Evolutionary conservation across 495 filamentous ascomycete genomes (phyloP).

Genomic region (Hypoxylon perforatum): DNA sequence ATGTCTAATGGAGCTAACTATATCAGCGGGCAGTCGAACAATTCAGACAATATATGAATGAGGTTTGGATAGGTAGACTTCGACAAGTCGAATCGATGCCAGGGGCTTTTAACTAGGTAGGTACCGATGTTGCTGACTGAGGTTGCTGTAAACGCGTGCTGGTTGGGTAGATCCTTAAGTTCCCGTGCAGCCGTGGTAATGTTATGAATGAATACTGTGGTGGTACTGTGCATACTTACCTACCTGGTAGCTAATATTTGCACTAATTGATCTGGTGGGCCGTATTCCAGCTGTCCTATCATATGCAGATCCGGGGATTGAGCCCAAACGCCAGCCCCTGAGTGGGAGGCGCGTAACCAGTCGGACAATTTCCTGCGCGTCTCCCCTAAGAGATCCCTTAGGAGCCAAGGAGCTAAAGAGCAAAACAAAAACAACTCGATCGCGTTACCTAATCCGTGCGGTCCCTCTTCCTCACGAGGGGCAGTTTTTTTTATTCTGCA

Average conservation of each 20-base stretch:
- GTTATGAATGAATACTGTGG: background rate
- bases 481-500: conserved; percentile 17
- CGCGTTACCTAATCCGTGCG: conserved; percentile 28
- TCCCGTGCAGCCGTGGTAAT: no score
- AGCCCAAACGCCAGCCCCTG: conserved; percentile 41
- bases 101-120: background rate
- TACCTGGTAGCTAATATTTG: background rate
- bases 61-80: background rate
- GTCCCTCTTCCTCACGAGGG: conserved; percentile 19
- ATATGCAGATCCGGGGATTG: conserved; percentile 24
- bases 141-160: conserved; percentile 34
- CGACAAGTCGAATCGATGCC: conserved; percentile 4
- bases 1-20: no score
- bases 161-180: background rate
- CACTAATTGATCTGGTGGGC: background rate
- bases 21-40: no score
- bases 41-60: background rate
- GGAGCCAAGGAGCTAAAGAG: conserved; percentile 13
- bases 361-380: conserved; percentile 43
- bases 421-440: conserved; percentile 48
- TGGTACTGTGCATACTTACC: background rate
- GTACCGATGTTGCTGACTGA: conserved; percentile 8
- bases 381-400: conserved; percentile 18
- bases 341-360: conserved; percentile 33
- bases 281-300: conserved; percentile 29